A percentile compares a stretch with the other conserved stretches of the same genome.
Conservation (phyloP, 2,329 filamentous ascomycete genomes). For the Paecilomyces fulvus region DNA sequence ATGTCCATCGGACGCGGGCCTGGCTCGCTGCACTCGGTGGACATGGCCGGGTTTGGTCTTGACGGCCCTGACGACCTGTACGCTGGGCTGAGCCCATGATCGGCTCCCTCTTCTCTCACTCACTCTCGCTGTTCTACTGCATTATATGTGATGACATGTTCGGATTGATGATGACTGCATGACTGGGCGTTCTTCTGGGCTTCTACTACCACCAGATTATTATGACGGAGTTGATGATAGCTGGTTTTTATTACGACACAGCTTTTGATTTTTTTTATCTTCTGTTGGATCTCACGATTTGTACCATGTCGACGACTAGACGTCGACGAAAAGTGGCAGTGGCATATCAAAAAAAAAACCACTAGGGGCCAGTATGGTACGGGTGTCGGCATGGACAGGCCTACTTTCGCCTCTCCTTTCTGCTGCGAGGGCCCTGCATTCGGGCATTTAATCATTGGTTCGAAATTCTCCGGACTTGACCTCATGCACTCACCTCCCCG, state of each 20-base stretch:
- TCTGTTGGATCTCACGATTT: not conserved
- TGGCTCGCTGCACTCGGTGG: constrained; percentile 36
- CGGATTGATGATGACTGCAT: constrained; percentile 34
- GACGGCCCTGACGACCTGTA: constrained; percentile 30
- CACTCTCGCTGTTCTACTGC: constrained; percentile 21
- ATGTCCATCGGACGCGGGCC: constrained; percentile 35
- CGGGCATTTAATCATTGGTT: not conserved
- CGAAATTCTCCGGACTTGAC: constrained; percentile 1
- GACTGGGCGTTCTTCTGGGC: constrained; percentile 27
- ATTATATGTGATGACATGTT: constrained; percentile 33
- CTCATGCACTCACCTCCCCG: constrained; percentile 1
- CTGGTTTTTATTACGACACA: constrained; percentile 24
- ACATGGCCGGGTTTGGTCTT: constrained; percentile 37
- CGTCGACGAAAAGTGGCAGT: not conserved
- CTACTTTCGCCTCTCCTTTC: not conserved
- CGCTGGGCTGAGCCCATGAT: constrained; percentile 30
- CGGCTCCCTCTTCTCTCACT: constrained; percentile 8
- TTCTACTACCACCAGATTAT: constrained; percentile 7
- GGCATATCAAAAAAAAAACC: not conserved
- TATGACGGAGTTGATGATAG: constrained; percentile 22
- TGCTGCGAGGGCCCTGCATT: not conserved
- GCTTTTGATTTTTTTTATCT: constrained; percentile 29
- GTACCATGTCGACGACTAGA: not conserved
- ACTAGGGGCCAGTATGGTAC: not conserved
- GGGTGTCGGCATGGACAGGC: not conserved